These are phyloP conservation scores for Yamagishiella unicocca DNA, from an alignment of 139 green algal genomes.

Conservation along the genomic window DNA sequence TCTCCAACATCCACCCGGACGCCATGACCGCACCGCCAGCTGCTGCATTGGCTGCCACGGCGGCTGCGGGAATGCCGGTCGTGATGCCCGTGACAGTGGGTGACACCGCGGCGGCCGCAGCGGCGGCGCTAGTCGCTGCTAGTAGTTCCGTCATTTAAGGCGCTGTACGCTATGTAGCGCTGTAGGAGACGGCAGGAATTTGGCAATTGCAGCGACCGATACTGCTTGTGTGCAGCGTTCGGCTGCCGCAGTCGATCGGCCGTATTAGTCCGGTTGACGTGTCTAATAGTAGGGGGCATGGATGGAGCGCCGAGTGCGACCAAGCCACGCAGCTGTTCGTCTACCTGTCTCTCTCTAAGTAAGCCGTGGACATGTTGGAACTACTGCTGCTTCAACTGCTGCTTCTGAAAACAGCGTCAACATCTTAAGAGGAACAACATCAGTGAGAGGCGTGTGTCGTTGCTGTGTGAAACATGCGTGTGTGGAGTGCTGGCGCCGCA, in stretches of 20 bases:
- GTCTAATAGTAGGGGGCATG: too few relatives aligned
- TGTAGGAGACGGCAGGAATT: too few relatives aligned
- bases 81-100: neutral
- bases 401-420: neutral
- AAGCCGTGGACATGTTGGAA: slow-evolving; percentile 23
- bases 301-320: too few relatives aligned
- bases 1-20: neutral
- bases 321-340: neutral
- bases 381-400: neutral
- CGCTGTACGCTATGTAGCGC: too few relatives aligned
- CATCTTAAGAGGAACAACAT: slow-evolving; percentile 2
- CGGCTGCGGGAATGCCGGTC: neutral
- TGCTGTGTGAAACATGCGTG: slow-evolving; percentile 20
- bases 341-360: slow-evolving; percentile 7
- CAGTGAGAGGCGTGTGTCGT: slow-evolving; percentile 24
- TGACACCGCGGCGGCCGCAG: neutral
- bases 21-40: neutral
- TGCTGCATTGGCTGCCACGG: slow-evolving; percentile 13
- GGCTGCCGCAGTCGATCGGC: too few relatives aligned
- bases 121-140: neutral
- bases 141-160: neutral
- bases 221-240: too few relatives aligned
- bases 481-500: slow-evolving; percentile 27
- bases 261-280: too few relatives aligned
- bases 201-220: too few relatives aligned